These are phyloP conservation scores for Hevea brasiliensis DNA, from an alignment of 345 rosid species.

Conservation along the genomic window DNA sequence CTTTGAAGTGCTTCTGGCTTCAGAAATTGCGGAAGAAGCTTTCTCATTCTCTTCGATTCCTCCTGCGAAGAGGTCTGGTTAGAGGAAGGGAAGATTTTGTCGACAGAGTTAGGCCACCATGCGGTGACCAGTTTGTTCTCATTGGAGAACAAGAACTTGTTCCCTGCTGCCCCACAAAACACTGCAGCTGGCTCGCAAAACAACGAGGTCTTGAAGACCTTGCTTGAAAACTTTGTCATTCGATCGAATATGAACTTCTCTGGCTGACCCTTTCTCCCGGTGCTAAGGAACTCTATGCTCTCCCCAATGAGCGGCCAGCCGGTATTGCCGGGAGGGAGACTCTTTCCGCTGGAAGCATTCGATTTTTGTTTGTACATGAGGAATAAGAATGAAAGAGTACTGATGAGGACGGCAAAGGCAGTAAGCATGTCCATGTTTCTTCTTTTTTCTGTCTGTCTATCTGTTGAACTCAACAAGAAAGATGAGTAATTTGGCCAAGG, in stretches of 20 bases:
- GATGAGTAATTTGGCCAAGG: background rate
- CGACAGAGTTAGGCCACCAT: slow-evolving; percentile 48
- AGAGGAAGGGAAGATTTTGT: slow-evolving; percentile 45
- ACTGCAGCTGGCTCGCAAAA: slow-evolving; percentile 33
- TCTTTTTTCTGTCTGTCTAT: too few species aligned
- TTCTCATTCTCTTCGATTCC: slow-evolving; percentile 37
- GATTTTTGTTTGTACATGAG: background rate
- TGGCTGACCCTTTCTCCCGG: slow-evolving; percentile 39
- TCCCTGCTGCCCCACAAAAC: slow-evolving; percentile 37
- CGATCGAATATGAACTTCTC: slow-evolving; percentile 42
- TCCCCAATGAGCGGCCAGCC: slow-evolving; percentile 44
- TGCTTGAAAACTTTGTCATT: slow-evolving; percentile 26
- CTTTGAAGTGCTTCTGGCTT: slow-evolving; percentile 44
- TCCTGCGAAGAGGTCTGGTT: slow-evolving; percentile 28
- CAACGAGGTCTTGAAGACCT: slow-evolving; percentile 35
- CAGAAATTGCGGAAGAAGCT: slow-evolving; percentile 33
- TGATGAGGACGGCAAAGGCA: background rate
- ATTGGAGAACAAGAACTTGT: slow-evolving; percentile 46
- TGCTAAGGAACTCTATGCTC: slow-evolving; percentile 33
- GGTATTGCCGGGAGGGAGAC: slow-evolving; percentile 39
- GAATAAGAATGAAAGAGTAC: background rate
- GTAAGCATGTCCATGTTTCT: background rate
- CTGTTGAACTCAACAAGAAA: too few species aligned
- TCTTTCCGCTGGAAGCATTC: background rate
- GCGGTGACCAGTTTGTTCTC: slow-evolving; percentile 40